Conservation (phyloP, 345 rosid genomes). For the Syzygium aqueum region DNA sequence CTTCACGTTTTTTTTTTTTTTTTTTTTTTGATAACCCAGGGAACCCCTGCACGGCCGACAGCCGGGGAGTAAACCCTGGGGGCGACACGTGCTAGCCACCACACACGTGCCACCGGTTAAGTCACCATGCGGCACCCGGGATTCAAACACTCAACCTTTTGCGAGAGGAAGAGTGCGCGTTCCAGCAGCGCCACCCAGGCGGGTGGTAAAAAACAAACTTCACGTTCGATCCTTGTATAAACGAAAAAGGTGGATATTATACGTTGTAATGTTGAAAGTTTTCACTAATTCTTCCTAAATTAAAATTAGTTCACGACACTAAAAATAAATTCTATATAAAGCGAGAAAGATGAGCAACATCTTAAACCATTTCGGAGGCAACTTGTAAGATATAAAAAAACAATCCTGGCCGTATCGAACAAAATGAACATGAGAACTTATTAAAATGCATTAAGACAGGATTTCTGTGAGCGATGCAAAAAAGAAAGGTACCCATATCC, state of each 20-base stretch:
- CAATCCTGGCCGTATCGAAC: background rate
- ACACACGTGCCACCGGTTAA: no score
- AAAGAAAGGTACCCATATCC: background rate
- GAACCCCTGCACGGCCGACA: no score
- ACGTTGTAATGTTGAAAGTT: background rate
- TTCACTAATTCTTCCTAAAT: background rate
- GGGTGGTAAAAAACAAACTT: background rate
- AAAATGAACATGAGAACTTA: background rate
- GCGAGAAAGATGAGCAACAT: background rate
- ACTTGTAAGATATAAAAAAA: background rate
- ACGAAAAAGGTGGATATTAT: background rate
- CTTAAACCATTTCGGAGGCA: background rate
- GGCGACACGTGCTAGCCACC: no score
- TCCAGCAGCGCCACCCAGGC: no score
- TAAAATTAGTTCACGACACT: background rate
- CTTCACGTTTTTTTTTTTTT: background rate
- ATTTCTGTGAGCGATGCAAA: background rate
- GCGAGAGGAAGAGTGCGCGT: no score
- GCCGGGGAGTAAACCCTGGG: no score
- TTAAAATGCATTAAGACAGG: background rate
- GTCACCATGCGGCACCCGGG: no score
- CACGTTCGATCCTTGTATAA: background rate
- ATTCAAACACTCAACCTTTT: no score
- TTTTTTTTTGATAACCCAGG: no score
- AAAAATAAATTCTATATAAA: background rate